phyloP scores from a whole-genome alignment of 768 basidiomycete species.

The Trametes sanguinea region DNA sequence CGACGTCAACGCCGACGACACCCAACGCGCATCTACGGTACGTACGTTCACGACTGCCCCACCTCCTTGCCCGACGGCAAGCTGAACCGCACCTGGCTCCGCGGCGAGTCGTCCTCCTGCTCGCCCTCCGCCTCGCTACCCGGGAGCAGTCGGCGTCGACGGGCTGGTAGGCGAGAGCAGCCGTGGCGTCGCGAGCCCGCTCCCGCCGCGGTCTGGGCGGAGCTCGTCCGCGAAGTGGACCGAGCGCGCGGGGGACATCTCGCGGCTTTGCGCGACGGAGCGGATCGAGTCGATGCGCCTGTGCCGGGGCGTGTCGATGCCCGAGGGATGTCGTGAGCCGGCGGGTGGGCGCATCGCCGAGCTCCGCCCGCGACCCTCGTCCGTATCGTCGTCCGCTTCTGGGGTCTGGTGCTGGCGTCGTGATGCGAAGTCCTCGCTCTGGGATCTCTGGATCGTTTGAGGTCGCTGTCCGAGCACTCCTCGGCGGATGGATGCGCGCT shows the following conservation, averaged over 20 bases:
- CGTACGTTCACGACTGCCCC: constrained; percentile 1
- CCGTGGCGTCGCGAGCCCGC: constrained; percentile 22
- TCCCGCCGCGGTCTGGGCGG: constrained; percentile 16
- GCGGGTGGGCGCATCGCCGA: constrained; percentile 7
- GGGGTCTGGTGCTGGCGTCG: not conserved
- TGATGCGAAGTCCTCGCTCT: constrained; percentile 14
- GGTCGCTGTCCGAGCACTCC: constrained; percentile 22
- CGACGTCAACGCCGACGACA: not conserved
- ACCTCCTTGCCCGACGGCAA: constrained; percentile 18
- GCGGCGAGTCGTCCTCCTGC: constrained; percentile 24
- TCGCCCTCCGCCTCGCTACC: constrained; percentile 27
- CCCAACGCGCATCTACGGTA: not conserved
- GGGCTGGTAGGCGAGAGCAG: constrained; percentile 25
- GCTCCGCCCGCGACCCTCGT: constrained; percentile 27
- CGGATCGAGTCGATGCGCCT: constrained; percentile 35
- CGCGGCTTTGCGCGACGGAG: constrained; percentile 32
- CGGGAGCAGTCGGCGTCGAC: constrained; percentile 14
- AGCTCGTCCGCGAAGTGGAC: constrained; percentile 47
- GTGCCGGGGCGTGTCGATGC: constrained; percentile 26
- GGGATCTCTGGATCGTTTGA: constrained; percentile 12
- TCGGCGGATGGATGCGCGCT: constrained; percentile 20
- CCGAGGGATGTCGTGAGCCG: constrained; percentile 13
- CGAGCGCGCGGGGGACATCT: constrained; percentile 49
- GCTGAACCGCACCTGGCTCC: constrained; percentile 26
- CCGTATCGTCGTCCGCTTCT: constrained; percentile 15